Base-by-base conservation (phyloP, 495 filamentous ascomycete genomes). In the Neurospora tetraspora region DNA sequence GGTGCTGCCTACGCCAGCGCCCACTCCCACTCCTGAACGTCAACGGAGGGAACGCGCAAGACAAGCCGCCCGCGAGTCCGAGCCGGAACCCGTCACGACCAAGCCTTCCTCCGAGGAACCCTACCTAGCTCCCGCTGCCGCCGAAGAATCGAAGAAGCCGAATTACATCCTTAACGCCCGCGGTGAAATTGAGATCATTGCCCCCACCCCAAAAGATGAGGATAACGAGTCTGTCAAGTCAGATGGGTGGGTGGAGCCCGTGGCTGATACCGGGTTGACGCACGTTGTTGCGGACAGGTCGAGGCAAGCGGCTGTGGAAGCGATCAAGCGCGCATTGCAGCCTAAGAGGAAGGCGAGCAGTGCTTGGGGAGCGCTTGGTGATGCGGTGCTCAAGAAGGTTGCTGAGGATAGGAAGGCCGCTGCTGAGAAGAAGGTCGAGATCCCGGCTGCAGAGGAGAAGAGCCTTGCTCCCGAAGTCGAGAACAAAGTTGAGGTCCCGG, bases 1-100 rank as follows among this genome's bases (percentile, higher is more conserved):
- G 31, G 85, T 89, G 42, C 78, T 82, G 34, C 85, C 87, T 12
- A 88, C 86, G 4, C 86, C 86, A 38, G 72, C 74, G 7, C 80
- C 83, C 2, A 83, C 86, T 2, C 86, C 85, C 0, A 78, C 76
- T 20, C 80, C 78, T 1, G 84, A 84, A 74, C 80, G 80, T 47
- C 79, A 79, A 74, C 76, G 38, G 42, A 68, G 70, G 40, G 76
- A 53, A 70, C 73, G 70, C 71, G 70, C 39, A 74, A 77, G 45
- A 47, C 72, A 11, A 61, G 65, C 18, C 18, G 45, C 45, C 10
- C 45, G 45, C 20, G 20, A 53, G 45, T 23, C 45, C 20, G 39
- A 36, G 20, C 20, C 39, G 11, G 72, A 40, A 27, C 40, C 70
- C 34, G 34, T 27, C 65, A 43, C n/a, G 27, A 31, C 68, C 2